Percentiles rank a stretch among this genome's conserved stretches.
Conservation (phyloP, 2,329 filamentous ascomycete genomes). For the Claviceps monticola region DNA sequence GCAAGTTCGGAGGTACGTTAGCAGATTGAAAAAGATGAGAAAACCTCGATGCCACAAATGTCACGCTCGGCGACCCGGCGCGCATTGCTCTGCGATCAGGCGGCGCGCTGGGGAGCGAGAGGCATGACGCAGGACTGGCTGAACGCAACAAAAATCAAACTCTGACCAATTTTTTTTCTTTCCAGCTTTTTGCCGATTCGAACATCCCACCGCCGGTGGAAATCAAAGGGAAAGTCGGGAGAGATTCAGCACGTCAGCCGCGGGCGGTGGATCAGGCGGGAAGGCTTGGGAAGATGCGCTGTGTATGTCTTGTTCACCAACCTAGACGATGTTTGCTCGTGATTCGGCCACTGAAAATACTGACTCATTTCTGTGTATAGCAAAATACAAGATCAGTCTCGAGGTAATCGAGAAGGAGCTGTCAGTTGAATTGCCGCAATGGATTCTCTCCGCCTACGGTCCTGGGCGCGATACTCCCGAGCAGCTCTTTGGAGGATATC, state of each 20-base stretch:
- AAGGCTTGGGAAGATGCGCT: constrained; percentile 12
- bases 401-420: constrained; percentile 54
- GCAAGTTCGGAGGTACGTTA: constrained; percentile 31
- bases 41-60: not conserved
- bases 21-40: not conserved
- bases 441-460: constrained; percentile 78
- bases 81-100: not conserved
- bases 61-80: not conserved
- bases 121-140: not conserved
- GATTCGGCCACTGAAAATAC: not conserved
- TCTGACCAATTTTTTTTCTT: not conserved
- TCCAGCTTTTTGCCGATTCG: constrained; percentile 38
- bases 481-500: constrained; percentile 69
- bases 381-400: constrained; percentile 38
- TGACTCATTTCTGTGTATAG: constrained; percentile 7
- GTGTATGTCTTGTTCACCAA: constrained; percentile 8
- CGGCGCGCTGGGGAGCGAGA: not conserved
- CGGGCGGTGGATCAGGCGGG: constrained; percentile 12
- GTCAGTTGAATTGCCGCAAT: constrained; percentile 57
- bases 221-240: constrained; percentile 29
- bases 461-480: constrained; percentile 63
- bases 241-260: constrained; percentile 40
- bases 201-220: constrained; percentile 31
- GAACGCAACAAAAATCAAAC: not conserved
- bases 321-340: not conserved